A percentile compares a stretch with the other conserved stretches of the same genome.
Conservation (phyloP, 352 stramenopile genomes). For the Pythium aquatile region DNA sequence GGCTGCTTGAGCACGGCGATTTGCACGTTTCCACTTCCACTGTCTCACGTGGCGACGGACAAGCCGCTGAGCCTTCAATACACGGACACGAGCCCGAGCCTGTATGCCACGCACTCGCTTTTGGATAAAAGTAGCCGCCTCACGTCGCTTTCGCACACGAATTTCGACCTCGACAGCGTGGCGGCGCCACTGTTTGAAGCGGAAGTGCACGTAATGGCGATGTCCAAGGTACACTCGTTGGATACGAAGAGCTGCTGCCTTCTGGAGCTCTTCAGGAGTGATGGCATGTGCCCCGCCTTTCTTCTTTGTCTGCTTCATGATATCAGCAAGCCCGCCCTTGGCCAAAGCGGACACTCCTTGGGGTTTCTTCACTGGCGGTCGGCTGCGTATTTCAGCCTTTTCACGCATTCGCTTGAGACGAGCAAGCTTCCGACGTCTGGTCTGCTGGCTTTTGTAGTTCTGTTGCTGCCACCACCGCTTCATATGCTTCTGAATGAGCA, state of each 20-base stretch:
- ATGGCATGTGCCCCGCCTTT: background rate
- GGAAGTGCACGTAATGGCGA: constrained; percentile 14
- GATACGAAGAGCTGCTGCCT: constrained; percentile 21
- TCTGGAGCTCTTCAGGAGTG: background rate
- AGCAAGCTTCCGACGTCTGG: constrained; percentile 33
- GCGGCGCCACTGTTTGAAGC: constrained; percentile 23
- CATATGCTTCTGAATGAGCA: constrained; percentile 45
- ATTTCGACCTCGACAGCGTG: constrained; percentile 35
- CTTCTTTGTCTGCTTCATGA: constrained; percentile 19
- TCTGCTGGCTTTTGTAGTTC: constrained; percentile 34
- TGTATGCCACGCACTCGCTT: constrained; percentile 30
- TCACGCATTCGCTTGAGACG: constrained; percentile 25
- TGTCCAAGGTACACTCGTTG: constrained; percentile 35
- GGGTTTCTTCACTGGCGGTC: background rate
- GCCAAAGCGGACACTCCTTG: background rate
- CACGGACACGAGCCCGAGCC: constrained; percentile 25
- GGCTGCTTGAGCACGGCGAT: constrained; percentile 25
- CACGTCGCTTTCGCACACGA: constrained; percentile 24
- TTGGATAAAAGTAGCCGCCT: constrained; percentile 40
- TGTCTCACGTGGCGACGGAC: constrained; percentile 30
- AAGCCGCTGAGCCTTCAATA: constrained; percentile 28
- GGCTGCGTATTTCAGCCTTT: constrained; percentile 24
- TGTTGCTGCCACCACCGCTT: constrained; percentile 46
- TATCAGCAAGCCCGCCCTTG: constrained; percentile 10
- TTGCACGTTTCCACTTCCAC: constrained; percentile 38